Evolutionary conservation across 2,329 filamentous ascomycete genomes (phyloP), one percentile per base, ranked within the genome.

Genomic region (Colletotrichum sp.): DNA sequence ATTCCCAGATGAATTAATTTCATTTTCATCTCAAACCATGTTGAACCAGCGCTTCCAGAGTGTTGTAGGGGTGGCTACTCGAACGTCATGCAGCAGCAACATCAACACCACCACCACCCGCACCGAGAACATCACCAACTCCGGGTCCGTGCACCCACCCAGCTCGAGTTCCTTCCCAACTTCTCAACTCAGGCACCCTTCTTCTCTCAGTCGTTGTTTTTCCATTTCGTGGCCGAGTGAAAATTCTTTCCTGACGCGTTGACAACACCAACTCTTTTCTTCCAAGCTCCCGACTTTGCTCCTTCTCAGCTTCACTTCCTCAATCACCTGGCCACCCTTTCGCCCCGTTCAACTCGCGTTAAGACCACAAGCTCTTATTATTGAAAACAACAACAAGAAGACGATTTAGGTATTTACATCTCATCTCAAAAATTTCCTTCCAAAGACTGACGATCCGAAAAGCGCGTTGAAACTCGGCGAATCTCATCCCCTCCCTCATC

Each of bases 151-250:
- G 62, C 21, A 18, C 15, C 30, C 24, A 67, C 28, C 30, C 65
- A 21, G 49, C 24, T 55, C 26, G 13, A 49, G 62, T 36, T 52
- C 72, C 62, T 75, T 75, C 72, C 69, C 39, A 67, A 28, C 13
- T 34, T 24, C 15, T 6, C 24, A n/a, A 16, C 24, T 15, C 9
- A 30, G 55, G 12, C 8, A 5, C 63, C 69, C 72, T 32, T 71
- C 39, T 36, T 26, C 13, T 26, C 32, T 28, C 10, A 52, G 10
- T 21, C 44, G n/a, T 36, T 24, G 6, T 18, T 36, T 32, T 30
- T 66, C 28, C 6, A 49, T n/a, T 21, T 52, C 10, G 16, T 49
- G 63, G 28, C 59, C 63, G 63, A 4, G 36, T 52, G 13, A 52
- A 26, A 26, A n/a, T n/a, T 36, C n/a, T 63, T 21, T 24, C 32